These are phyloP conservation scores for Clarkia xantiana DNA, from an alignment of 345 rosid genomes.

Conservation along the genomic window DNA sequence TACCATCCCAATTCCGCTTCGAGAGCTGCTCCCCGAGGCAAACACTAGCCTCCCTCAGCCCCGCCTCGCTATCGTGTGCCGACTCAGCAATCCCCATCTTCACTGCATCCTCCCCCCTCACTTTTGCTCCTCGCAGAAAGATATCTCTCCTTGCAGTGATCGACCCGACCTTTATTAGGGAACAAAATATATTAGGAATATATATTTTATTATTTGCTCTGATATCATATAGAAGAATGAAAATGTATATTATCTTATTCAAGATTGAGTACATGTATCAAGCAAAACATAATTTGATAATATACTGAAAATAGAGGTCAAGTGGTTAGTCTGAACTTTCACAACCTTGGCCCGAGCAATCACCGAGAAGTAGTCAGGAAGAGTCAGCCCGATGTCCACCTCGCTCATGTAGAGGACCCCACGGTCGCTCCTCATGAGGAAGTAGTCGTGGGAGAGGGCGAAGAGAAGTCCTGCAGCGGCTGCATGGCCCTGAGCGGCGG, in stretches of 20 bases:
- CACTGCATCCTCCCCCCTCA: slow-evolving; percentile 50
- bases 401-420: slow-evolving; percentile 82
- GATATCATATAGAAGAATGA: too few relatives aligned
- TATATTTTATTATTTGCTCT: too few relatives aligned
- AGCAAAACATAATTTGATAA: too few relatives aligned
- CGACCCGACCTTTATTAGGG: slow-evolving; percentile 37
- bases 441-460: slow-evolving; percentile 60
- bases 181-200: too few relatives aligned
- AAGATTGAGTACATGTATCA: too few relatives aligned
- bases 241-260: too few relatives aligned
- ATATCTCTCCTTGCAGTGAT: slow-evolving; percentile 35
- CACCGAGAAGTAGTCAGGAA: slow-evolving; percentile 45
- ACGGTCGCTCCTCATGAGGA: slow-evolving; percentile 50
- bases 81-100: slow-evolving; percentile 41
- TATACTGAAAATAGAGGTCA: too few relatives aligned
- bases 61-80: slow-evolving; percentile 33
- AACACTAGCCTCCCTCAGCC: slow-evolving; percentile 28
- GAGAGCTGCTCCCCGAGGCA: slow-evolving; percentile 37
- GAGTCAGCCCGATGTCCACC: slow-evolving; percentile 40
- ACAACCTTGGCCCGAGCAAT: slow-evolving; percentile 34
- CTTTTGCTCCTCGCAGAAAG: slow-evolving; percentile 35
- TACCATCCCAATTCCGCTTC: slow-evolving; percentile 41
- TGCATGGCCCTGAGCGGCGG: slow-evolving; percentile 39
- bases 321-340: too few relatives aligned
- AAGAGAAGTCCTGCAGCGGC: slow-evolving; percentile 57